phyloP scores from a whole-genome alignment of 768 basidiomycete species.

The Hirschioporus abietinus region DNA sequence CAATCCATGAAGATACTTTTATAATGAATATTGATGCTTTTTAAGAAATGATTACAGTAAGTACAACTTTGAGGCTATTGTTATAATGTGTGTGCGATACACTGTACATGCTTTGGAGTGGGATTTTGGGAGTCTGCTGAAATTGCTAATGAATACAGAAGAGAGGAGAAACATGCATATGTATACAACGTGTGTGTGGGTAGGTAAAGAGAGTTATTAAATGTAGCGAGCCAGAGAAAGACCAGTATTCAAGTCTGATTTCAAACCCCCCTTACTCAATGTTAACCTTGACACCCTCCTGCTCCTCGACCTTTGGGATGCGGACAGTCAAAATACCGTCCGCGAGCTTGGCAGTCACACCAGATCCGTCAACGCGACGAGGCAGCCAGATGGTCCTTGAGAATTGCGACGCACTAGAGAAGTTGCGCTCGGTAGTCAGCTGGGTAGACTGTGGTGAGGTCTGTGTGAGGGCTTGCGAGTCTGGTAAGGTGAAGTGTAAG shows the following conservation, averaged over 20 bases:
- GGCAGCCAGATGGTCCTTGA: conserved; percentile 71
- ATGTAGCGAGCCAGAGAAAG: no score
- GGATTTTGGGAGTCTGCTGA: no score
- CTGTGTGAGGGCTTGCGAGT: conserved; percentile 15
- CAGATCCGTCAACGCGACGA: conserved; percentile 49
- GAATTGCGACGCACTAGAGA: conserved; percentile 50
- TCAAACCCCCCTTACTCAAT: conserved; percentile 25
- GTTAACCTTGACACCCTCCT: conserved; percentile 44
- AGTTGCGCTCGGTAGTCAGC: conserved; percentile 56
- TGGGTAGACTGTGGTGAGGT: conserved; percentile 32
- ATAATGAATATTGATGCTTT: neutral
- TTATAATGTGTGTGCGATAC: no score
- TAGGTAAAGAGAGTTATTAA: no score
- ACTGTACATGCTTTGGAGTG: no score
- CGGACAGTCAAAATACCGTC: conserved; percentile 66
- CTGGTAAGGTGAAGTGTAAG: conserved; percentile 10
- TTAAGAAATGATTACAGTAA: no score
- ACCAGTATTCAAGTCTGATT: no score
- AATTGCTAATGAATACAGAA: no score
- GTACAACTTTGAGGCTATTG: no score
- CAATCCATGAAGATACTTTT: neutral
- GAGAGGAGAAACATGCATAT: no score
- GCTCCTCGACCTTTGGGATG: conserved; percentile 56
- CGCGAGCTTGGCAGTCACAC: conserved; percentile 56
- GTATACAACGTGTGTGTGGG: no score